phyloP scores from a whole-genome alignment of 202 grass and related monocot genomes.

The Carex arenaria region DNA sequence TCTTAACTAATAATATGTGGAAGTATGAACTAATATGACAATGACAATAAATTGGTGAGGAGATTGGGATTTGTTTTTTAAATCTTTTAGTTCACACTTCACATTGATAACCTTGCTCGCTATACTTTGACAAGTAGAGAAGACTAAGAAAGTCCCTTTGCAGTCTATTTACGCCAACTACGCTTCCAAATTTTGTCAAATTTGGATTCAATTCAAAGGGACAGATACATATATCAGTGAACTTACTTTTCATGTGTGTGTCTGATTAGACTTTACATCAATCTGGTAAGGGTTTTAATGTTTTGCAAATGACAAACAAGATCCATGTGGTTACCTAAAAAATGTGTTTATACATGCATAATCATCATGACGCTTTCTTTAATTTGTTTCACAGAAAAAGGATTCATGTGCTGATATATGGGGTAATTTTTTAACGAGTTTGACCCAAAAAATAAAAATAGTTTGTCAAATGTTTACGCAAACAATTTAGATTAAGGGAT shows the following conservation, averaged over 20 bases:
- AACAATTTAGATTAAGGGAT: no score
- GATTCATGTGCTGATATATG: neutral
- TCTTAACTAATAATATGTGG: neutral
- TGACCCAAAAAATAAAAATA: no score
- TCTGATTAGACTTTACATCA: neutral
- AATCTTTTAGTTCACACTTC: neutral
- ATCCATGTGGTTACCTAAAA: neutral
- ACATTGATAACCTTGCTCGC: neutral
- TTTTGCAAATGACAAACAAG: neutral
- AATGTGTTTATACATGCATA: neutral
- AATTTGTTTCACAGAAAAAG: neutral
- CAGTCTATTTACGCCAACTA: neutral
- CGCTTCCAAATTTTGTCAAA: neutral
- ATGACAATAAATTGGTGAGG: neutral
- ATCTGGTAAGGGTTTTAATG: neutral
- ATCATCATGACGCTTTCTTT: neutral
- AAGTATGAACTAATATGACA: neutral
- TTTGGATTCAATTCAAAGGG: constrained; percentile 7
- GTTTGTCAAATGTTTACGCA: no score
- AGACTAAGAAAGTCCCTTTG: neutral
- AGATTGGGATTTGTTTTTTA: neutral
- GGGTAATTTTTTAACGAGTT: neutral
- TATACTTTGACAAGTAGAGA: neutral
- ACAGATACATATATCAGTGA: neutral
- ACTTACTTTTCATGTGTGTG: neutral